phyloP scores from a whole-genome alignment of 1,139 yeast genomes.

The Kodamaea sp. region DNA sequence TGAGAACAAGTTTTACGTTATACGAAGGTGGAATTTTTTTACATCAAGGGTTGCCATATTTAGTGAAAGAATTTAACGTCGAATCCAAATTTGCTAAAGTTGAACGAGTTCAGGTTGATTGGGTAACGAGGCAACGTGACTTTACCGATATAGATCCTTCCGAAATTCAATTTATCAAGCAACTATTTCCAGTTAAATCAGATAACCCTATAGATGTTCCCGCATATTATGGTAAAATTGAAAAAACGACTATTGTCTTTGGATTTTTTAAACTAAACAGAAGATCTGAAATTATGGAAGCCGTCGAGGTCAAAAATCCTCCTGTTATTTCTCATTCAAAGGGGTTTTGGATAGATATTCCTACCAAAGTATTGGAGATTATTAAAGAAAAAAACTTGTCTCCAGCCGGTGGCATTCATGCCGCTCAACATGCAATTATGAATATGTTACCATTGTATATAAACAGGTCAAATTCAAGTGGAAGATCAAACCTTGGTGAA shows the following conservation, averaged over 20 bases:
- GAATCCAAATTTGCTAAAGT: slow-evolving; percentile 78
- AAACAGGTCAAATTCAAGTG: slow-evolving; percentile 39
- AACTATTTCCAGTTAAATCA: slow-evolving; percentile 32
- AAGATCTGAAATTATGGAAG: slow-evolving; percentile 75
- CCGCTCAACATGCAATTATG: slow-evolving; percentile 88
- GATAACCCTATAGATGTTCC: slow-evolving; percentile 49
- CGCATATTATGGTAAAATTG: slow-evolving; percentile 69
- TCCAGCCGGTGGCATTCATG: slow-evolving; percentile 92
- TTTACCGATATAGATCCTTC: slow-evolving; percentile 88
- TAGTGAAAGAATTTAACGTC: slow-evolving; percentile 78
- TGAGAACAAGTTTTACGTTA: slow-evolving; percentile 82
- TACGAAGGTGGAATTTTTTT: slow-evolving; percentile 95
- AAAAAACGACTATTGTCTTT: slow-evolving; percentile 73
- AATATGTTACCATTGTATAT: slow-evolving; percentile 64
- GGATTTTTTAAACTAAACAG: slow-evolving; percentile 88
- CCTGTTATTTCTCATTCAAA: slow-evolving; percentile 66
- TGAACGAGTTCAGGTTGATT: slow-evolving; percentile 82
- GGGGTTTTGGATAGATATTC: slow-evolving; percentile 92
- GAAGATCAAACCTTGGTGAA: slow-evolving; percentile 42
- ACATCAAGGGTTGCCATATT: slow-evolving; percentile 88
- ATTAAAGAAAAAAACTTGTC: slow-evolving; percentile 56
- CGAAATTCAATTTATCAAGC: slow-evolving; percentile 62
- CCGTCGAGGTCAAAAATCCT: slow-evolving; percentile 88
- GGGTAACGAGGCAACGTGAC: slow-evolving; percentile 90
- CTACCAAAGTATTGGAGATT: slow-evolving; percentile 55